Base-by-base conservation (phyloP, 768 basidiomycete genomes). In the Lactifluus rugatus region DNA sequence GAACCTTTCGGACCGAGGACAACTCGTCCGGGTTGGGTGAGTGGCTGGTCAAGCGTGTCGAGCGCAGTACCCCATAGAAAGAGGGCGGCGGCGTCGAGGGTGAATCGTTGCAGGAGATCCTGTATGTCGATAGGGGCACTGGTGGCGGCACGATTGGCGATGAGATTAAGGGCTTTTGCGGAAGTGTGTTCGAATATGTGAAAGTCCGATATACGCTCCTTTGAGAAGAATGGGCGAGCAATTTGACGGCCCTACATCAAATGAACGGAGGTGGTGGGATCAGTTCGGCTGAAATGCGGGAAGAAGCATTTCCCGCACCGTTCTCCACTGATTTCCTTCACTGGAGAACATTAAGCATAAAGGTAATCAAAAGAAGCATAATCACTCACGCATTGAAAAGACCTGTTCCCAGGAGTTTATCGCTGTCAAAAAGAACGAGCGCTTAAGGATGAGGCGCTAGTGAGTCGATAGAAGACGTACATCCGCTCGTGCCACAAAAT, bases 321-420 rank as follows among this genome's bases (percentile, higher is more conserved):
- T 55, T 42, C 60, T 54, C 62, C 62, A 63, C 28, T 48, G 50
- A 48, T 61, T 48, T 52, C 54, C 53, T 47, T 62, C 62, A 25
- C 62, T 57, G 36, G 46, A 25, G 36, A 56, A 39, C n/a, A 16
- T 16, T 56, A 28, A 57, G 60, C 42, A 49, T 61, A 61, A 53
- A 48, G 48, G 50, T 17, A 55, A 60, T 56, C 59, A 55, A 48
- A 28, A 42, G 55, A 49, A 47, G 48, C 31, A 14, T 31, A 26
- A 46, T 49, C 50, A 78, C 78, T 64, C 80, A 78, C 2, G 78
- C 74, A 60, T 80, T 82, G 68, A 83, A 82, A 6, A 83, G 75
- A 6, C 82, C 82, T 0, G 71, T 75, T 16, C 81, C 81, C 16
- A 81, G 64, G 14, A 80, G 44, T 36, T 64, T 64, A 31, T 62